These are phyloP conservation scores for Podila epicladia DNA, from an alignment of 192 early-diverging fungal genomes.

Conservation along the genomic window DNA sequence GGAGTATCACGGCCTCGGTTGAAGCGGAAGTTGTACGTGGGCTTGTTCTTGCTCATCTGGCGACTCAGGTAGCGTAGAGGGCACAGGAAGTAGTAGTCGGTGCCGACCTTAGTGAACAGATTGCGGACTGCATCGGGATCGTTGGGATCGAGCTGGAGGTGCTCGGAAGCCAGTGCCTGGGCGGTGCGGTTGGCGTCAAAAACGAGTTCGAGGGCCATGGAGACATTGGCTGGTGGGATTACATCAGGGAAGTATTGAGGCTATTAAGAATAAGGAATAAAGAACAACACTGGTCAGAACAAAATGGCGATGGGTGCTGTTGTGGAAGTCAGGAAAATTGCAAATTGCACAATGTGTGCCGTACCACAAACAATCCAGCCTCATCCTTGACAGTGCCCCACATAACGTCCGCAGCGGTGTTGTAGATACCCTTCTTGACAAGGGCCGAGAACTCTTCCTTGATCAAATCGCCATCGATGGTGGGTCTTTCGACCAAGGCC, in stretches of 20 bases:
- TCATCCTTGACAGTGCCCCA: slow-evolving; percentile 35
- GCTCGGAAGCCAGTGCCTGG: background rate
- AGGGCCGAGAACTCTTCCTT: slow-evolving; percentile 28
- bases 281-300: too few relatives aligned
- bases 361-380: slow-evolving; percentile 17
- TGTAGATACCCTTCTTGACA: slow-evolving; percentile 42
- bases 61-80: slow-evolving; percentile 24
- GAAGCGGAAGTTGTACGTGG: slow-evolving; percentile 36
- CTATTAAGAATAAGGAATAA: too few relatives aligned
- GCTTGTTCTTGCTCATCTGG: slow-evolving; percentile 20
- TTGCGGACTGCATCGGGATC: slow-evolving; percentile 25
- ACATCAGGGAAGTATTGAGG: slow-evolving; percentile 16
- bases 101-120: slow-evolving; percentile 4
- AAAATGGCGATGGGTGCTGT: too few relatives aligned
- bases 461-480: slow-evolving; percentile 37
- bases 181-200: background rate
- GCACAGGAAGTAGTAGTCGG: slow-evolving; percentile 39
- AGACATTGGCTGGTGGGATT: slow-evolving; percentile 5
- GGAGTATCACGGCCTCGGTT: slow-evolving; percentile 28
- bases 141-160: slow-evolving; percentile 9
- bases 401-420: slow-evolving; percentile 42
- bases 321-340: too few relatives aligned
- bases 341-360: too few relatives aligned
- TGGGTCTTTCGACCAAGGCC: slow-evolving; percentile 22
- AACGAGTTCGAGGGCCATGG: background rate